Percentiles rank a stretch among this genome's conserved stretches.
Evolutionary conservation across 345 rosid species (phyloP).

Genomic region (sweet orange (Citrus sinensis)): DVS_A1.0 CM039167.1:21402501-21403000

Average conservation of each 20-base stretch:
- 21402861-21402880: not conserved
- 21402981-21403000: not conserved
- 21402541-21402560: not conserved
- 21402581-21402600: not conserved
- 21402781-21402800: not conserved
- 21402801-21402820: not conserved
- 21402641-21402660: not conserved
- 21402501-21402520: not conserved
- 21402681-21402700: not conserved
- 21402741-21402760: conserved; percentile 1
- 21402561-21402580: not conserved
- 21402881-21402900: not conserved
- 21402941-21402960: not conserved
- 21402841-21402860: not conserved
- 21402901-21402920: not conserved
- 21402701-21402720: not conserved
- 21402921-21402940: not conserved
- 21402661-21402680: not conserved
- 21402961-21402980: not conserved
- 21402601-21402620: not conserved
- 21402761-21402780: not conserved
- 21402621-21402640: not conserved
- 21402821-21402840: not conserved
- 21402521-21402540: not conserved
- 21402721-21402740: not conserved